Conservation (phyloP, 1,139 yeast species). For the Pichia sp. region DNA sequence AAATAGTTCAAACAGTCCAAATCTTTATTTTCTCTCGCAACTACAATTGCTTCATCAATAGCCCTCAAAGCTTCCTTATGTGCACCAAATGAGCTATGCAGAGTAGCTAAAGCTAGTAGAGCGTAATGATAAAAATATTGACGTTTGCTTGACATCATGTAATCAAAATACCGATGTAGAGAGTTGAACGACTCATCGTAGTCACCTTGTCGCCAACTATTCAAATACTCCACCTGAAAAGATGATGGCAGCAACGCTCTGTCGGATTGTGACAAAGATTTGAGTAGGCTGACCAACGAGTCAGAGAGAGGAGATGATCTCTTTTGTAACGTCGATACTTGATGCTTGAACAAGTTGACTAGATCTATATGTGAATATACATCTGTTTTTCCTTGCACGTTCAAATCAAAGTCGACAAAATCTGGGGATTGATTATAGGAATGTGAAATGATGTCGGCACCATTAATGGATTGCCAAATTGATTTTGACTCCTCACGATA, state of each 20-base stretch:
- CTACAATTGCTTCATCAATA: slow-evolving; percentile 79
- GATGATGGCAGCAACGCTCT: slow-evolving; percentile 52
- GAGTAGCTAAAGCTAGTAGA: slow-evolving; percentile 63
- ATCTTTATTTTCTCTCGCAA: slow-evolving; percentile 83
- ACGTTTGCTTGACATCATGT: slow-evolving; percentile 65
- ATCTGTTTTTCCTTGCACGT: background rate
- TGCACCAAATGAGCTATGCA: slow-evolving; percentile 72
- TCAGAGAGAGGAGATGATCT: slow-evolving; percentile 47
- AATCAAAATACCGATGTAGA: slow-evolving; percentile 78
- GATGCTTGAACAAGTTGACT: slow-evolving; percentile 44
- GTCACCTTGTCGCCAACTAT: slow-evolving; percentile 51
- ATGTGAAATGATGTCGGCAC: background rate
- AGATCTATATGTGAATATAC: slow-evolving; percentile 41
- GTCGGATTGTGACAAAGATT: slow-evolving; percentile 43
- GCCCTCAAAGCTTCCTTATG: slow-evolving; percentile 70
- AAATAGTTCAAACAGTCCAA: slow-evolving; percentile 63
- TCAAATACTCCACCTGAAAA: slow-evolving; percentile 58
- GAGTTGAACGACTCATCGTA: slow-evolving; percentile 68
- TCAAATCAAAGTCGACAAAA: too few species aligned
- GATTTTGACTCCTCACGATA: slow-evolving; percentile 35
- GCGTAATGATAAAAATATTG: slow-evolving; percentile 75
- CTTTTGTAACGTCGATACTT: slow-evolving; percentile 46
- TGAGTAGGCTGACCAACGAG: slow-evolving; percentile 35
- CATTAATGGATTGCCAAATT: slow-evolving; percentile 13
- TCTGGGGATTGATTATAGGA: too few species aligned